Conservation (phyloP, 2,329 filamentous ascomycete genomes). For the Leptodontidium sp. region DNA sequence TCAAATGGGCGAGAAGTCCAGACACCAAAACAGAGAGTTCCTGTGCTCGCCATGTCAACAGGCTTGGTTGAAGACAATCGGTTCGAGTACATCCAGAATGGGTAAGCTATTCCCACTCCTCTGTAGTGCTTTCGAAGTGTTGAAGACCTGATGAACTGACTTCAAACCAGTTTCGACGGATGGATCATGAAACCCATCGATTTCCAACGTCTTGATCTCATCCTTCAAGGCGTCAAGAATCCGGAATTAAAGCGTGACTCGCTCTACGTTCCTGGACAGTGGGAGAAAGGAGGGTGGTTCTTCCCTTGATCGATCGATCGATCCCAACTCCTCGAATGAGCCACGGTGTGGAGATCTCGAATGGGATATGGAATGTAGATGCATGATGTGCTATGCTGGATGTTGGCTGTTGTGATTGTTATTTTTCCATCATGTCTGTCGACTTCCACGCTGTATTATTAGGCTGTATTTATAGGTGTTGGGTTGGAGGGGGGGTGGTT, state of each 20-base stretch:
- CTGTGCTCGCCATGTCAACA: slow-evolving; percentile 40
- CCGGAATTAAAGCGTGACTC: slow-evolving; percentile 25
- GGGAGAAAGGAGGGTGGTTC: slow-evolving; percentile 39
- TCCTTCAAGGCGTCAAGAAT: slow-evolving; percentile 33
- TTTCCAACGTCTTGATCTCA: slow-evolving; percentile 33
- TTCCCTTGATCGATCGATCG: slow-evolving; percentile 31
- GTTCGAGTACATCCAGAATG: slow-evolving; percentile 40
- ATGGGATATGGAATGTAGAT: not conserved
- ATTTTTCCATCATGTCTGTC: not conserved
- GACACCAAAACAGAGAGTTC: slow-evolving; percentile 26
- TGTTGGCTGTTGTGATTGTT: too few species aligned
- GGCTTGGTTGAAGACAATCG: slow-evolving; percentile 34
- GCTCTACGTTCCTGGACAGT: slow-evolving; percentile 31
- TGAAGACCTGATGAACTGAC: not conserved
- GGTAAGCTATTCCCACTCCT: slow-evolving; percentile 31
- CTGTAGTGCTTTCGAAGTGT: not conserved
- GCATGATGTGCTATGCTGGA: not conserved
- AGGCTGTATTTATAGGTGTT: too few species aligned
- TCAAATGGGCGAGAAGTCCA: not conserved
- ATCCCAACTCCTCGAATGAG: not conserved
- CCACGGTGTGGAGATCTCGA: not conserved
- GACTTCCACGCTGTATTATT: too few species aligned
- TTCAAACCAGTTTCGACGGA: slow-evolving; percentile 33
- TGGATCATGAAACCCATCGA: slow-evolving; percentile 39
- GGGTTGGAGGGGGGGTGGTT: too few species aligned